Conservation (phyloP, 2,329 filamentous ascomycete species). For the Pseudopyrenochaeta lycopersici region DNA sequence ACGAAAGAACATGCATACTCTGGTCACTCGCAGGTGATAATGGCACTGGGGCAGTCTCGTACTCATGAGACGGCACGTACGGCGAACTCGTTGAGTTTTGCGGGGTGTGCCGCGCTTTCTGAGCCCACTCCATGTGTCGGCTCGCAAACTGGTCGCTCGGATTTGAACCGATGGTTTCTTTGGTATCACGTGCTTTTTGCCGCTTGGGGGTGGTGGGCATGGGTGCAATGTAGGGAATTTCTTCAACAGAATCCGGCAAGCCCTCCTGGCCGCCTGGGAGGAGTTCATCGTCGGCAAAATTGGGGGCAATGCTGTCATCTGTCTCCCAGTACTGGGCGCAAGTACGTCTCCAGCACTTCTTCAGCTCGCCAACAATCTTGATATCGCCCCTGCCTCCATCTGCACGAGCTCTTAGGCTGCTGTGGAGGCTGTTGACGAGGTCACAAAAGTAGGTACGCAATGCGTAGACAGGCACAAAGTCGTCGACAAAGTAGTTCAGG, state of each 20-base stretch:
- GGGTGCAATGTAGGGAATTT: constrained; percentile 15
- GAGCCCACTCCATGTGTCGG: constrained; percentile 50
- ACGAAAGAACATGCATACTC: constrained; percentile 67
- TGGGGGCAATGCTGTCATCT: constrained; percentile 67
- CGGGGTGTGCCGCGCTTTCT: constrained; percentile 45
- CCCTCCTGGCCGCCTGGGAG: constrained; percentile 76
- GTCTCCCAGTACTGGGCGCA: constrained; percentile 91
- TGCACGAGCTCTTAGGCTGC: constrained; percentile 60
- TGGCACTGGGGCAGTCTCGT: constrained; percentile 45
- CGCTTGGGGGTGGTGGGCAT: constrained; percentile 37
- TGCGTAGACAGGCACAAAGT: constrained; percentile 81
- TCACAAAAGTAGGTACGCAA: constrained; percentile 82
- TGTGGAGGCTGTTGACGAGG: constrained; percentile 73
- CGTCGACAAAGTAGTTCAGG: constrained; percentile 95
- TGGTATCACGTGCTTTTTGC: constrained; percentile 33
- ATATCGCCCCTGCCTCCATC: constrained; percentile 69
- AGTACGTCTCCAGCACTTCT: constrained; percentile 95
- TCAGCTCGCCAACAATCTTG: constrained; percentile 92
- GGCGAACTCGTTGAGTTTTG: constrained; percentile 49
- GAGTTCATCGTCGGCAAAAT: constrained; percentile 72
- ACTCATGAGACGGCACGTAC: constrained; percentile 43
- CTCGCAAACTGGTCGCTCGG: constrained; percentile 51
- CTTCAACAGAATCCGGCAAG: constrained; percentile 33
- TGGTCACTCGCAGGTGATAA: constrained; percentile 57
- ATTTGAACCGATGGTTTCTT: constrained; percentile 47